These are phyloP conservation scores for Annulohypoxylon maeteangense DNA, from an alignment of 495 filamentous ascomycete genomes.

Conservation along the genomic window DNA sequence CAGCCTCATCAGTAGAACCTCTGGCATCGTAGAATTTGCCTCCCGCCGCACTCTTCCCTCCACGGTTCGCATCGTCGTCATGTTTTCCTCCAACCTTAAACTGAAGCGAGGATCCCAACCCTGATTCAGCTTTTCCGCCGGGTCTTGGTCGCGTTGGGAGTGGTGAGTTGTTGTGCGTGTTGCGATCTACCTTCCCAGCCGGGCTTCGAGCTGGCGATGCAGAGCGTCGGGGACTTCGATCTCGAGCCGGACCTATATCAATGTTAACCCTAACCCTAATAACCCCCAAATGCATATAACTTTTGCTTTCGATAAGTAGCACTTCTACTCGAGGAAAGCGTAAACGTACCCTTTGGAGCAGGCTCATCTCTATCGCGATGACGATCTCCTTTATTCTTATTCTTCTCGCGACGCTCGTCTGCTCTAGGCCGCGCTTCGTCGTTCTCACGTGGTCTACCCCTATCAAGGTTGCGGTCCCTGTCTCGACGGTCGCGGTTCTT, in stretches of 20 bases:
- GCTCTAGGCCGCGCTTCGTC: slow-evolving; percentile 36
- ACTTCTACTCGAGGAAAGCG: not conserved
- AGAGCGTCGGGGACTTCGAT: slow-evolving; percentile 31
- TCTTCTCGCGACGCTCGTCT: slow-evolving; percentile 42
- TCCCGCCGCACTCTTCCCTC: slow-evolving; percentile 48
- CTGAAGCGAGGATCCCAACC: slow-evolving; percentile 42
- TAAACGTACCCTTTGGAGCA: slow-evolving; percentile 40
- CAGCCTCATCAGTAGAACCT: slow-evolving; percentile 15
- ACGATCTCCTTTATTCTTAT: slow-evolving; percentile 41
- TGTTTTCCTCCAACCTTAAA: slow-evolving; percentile 51
- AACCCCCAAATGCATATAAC: slow-evolving; percentile 1
- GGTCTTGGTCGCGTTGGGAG: slow-evolving; percentile 45
- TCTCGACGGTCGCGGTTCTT: slow-evolving; percentile 52
- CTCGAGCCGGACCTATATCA: slow-evolving; percentile 20
- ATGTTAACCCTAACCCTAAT: slow-evolving; percentile 20
- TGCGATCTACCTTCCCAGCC: slow-evolving; percentile 26
- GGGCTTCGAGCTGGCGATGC: slow-evolving; percentile 37
- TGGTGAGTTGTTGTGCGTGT: slow-evolving; percentile 40
- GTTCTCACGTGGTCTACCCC: slow-evolving; percentile 34
- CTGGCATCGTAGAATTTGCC: slow-evolving; percentile 18
- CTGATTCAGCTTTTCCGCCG: slow-evolving; percentile 25
- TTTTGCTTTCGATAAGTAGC: slow-evolving; percentile 56
- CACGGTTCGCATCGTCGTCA: slow-evolving; percentile 54
- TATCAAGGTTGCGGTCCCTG: slow-evolving; percentile 40
- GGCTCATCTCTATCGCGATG: slow-evolving; percentile 50